These are phyloP conservation scores for Camptophora hylomeconis DNA, from an alignment of 2,329 filamentous ascomycete species.

Conservation along the genomic window DNA sequence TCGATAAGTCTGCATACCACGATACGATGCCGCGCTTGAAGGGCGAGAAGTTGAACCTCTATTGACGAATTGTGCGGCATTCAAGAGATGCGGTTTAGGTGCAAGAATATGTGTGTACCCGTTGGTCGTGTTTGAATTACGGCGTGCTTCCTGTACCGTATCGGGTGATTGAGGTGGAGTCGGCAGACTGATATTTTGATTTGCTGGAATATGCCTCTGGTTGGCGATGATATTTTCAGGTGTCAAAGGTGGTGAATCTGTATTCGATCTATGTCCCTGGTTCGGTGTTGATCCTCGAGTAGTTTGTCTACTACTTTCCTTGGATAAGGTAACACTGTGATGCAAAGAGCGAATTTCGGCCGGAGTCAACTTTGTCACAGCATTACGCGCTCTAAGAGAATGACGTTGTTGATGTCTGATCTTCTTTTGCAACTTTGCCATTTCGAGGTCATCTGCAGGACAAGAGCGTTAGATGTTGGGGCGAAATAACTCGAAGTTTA, in stretches of 20 bases:
- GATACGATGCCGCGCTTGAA: constrained; percentile 13
- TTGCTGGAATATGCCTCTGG: constrained; percentile 6
- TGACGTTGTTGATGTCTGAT: constrained; percentile 14
- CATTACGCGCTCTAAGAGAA: constrained; percentile 9
- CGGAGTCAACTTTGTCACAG: constrained; percentile 16
- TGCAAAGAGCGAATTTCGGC: constrained; percentile 18
- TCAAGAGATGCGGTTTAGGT: constrained; percentile 11
- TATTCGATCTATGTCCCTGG: constrained; percentile 9
- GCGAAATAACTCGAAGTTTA: no score
- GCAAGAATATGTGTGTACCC: constrained; percentile 13
- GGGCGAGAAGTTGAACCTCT: constrained; percentile 11
- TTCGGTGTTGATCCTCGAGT: constrained; percentile 8
- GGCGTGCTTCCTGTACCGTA: constrained; percentile 8
- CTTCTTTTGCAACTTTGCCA: constrained; percentile 17
- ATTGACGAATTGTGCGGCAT: constrained; percentile 11
- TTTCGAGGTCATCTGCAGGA: constrained; percentile 16
- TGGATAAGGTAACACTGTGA: constrained; percentile 10
- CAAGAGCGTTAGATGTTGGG: constrained; percentile 1
- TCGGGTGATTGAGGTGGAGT: constrained; percentile 13
- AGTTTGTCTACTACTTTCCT: constrained; percentile 12
- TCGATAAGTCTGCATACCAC: constrained; percentile 12
- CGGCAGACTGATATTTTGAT: constrained; percentile 9
- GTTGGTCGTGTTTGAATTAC: constrained; percentile 10
- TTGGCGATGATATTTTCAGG: constrained; percentile 6
- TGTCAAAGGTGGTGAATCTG: constrained; percentile 10